These are phyloP conservation scores for Lenwebbia sp. DNA, from an alignment of 345 rosid genomes.

Conservation along the genomic window DNA sequence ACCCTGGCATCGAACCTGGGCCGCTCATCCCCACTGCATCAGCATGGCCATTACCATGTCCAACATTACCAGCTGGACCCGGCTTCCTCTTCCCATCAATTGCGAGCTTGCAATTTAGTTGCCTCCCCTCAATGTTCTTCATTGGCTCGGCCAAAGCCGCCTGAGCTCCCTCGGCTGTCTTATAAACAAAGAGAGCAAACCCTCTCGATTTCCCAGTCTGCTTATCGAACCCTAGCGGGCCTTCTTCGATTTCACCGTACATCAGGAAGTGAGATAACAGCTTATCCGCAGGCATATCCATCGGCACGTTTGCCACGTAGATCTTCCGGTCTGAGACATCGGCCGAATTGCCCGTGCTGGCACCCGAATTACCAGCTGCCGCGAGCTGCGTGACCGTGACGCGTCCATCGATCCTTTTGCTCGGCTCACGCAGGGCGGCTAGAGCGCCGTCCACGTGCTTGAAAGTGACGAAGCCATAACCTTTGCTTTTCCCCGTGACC, in stretches of 20 bases:
- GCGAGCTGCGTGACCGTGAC: slow-evolving; percentile 73
- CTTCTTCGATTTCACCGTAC: slow-evolving; percentile 38
- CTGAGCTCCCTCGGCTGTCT: slow-evolving; percentile 28
- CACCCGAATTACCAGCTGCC: slow-evolving; percentile 38
- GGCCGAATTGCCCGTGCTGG: slow-evolving; percentile 4
- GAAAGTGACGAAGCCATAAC: slow-evolving; percentile 13
- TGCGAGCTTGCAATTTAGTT: slow-evolving; percentile 35
- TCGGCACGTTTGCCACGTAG: slow-evolving; percentile 27
- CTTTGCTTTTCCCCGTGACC: slow-evolving; percentile 15
- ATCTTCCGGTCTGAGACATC: slow-evolving; percentile 35
- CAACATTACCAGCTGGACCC: slow-evolving; percentile 3
- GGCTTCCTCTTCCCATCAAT: slow-evolving; percentile 63
- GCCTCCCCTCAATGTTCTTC: slow-evolving; percentile 31
- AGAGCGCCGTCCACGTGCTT: slow-evolving; percentile 7
- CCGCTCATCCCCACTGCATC: slow-evolving; percentile 44
- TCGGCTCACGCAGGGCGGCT: slow-evolving; percentile 15
- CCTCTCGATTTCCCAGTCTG: slow-evolving; percentile 29
- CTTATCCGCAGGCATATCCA: slow-evolving; percentile 18
- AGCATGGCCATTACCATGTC: slow-evolving; percentile 15
- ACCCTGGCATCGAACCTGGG: slow-evolving; percentile 10
- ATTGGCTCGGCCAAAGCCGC: slow-evolving; percentile 23
- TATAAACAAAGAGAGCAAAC: slow-evolving; percentile 30
- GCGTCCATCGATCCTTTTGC: slow-evolving; percentile 42
- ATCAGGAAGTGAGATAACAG: slow-evolving; percentile 15
- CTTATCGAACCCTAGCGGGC: slow-evolving; percentile 38